Conservation (phyloP, 2,329 filamentous ascomycete genomes). For the Akanthomyces muscarius region DNA sequence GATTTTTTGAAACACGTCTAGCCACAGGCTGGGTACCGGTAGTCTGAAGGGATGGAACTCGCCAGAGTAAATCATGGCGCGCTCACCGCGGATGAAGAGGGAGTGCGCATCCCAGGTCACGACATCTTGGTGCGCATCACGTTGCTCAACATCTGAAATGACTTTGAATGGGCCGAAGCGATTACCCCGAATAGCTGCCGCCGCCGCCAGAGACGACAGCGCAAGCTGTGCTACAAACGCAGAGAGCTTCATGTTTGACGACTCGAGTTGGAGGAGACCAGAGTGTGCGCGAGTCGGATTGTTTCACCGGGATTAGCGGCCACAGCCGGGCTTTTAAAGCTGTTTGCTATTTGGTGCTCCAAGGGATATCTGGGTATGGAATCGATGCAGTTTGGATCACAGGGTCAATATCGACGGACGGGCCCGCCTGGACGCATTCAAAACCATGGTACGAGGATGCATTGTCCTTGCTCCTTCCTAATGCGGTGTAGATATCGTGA, state of each 20-base stretch:
- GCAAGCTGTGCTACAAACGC: conserved; percentile 2
- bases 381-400: conserved; percentile 5
- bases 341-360: no score
- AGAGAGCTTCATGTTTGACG: conserved; percentile 6
- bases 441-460: background rate
- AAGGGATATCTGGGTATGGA: background rate
- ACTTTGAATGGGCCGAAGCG: conserved; percentile 4
- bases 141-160: background rate
- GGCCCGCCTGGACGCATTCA: background rate
- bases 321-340: background rate
- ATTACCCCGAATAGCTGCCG: background rate
- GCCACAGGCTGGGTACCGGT: conserved; percentile 39
- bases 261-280: background rate
- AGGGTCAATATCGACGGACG: background rate
- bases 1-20: conserved; percentile 71
- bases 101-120: conserved; percentile 67
- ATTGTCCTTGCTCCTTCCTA: conserved; percentile 13
- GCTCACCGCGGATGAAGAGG: conserved; percentile 61
- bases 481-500: background rate
- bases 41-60: conserved; percentile 60
- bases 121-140: conserved; percentile 17
- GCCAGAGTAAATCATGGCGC: conserved; percentile 62
- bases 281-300: background rate
- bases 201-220: conserved; percentile 5
- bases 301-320: background rate